Evolutionary conservation across 2,329 filamentous ascomycete genomes (phyloP).

Genomic region (Pseudogymnoascus sp.): DNA sequence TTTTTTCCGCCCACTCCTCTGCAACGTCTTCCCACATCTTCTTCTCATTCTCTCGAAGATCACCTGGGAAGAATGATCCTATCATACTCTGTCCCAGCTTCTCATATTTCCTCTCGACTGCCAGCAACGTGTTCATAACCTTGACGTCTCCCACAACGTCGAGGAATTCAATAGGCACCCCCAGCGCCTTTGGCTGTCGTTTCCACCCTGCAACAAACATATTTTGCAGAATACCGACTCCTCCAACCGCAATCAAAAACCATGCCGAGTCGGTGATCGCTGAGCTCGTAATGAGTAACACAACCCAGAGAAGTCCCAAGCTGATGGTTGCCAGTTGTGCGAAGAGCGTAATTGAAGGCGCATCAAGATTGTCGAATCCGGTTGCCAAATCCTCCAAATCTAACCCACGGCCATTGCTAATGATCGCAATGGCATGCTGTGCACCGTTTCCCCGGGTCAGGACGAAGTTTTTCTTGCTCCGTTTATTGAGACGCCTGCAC

Average conservation of each 20-base stretch:
- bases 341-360: not conserved
- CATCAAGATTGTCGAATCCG: conserved; percentile 16
- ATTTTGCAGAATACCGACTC: conserved; percentile 34
- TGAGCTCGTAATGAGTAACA: conserved; percentile 32
- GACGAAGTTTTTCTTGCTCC: conserved; percentile 19
- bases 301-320: conserved; percentile 31
- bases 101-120: conserved; percentile 8
- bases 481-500: conserved; percentile 27
- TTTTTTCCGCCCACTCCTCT: not conserved
- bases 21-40: conserved; percentile 8
- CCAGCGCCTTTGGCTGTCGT: conserved; percentile 23
- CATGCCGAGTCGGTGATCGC: conserved; percentile 32
- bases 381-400: conserved; percentile 36
- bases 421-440: conserved; percentile 33
- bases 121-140: conserved; percentile 8
- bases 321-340: conserved; percentile 14
- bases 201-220: conserved; percentile 27
- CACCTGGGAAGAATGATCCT: conserved; percentile 10
- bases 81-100: conserved; percentile 10
- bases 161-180: conserved; percentile 8
- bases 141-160: conserved; percentile 5
- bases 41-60: conserved; percentile 5
- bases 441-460: conserved; percentile 35
- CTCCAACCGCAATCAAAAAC: conserved; percentile 34
- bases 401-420: conserved; percentile 27